Conservation (phyloP, 2,329 filamentous ascomycete genomes). For the Cordyceps farinosa region DNA sequence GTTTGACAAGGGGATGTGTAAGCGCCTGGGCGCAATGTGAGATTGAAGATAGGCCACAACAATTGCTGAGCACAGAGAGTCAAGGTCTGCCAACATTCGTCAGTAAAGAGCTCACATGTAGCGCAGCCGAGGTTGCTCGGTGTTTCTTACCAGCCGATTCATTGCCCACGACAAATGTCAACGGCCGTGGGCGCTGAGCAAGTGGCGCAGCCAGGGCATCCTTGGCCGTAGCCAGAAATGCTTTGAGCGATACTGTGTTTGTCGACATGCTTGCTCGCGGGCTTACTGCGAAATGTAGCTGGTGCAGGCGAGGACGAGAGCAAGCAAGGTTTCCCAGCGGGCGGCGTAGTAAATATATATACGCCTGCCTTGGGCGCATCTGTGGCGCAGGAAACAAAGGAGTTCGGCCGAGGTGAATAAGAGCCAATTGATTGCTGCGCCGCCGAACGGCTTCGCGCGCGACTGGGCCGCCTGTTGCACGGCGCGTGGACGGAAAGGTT, state of each 20-base stretch:
- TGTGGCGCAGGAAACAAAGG: neutral
- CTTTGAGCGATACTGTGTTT: conserved; percentile 39
- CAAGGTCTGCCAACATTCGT: conserved; percentile 56
- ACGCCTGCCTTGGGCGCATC: neutral
- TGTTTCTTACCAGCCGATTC: conserved; percentile 57
- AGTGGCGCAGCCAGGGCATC: conserved; percentile 43
- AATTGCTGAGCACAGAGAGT: conserved; percentile 73
- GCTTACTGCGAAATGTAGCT: neutral
- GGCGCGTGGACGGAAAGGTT: neutral
- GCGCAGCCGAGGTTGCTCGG: neutral
- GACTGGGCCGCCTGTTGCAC: neutral
- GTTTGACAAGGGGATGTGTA: conserved; percentile 72
- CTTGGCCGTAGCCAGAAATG: conserved; percentile 51
- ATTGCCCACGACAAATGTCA: conserved; percentile 64
- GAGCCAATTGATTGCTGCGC: conserved; percentile 11
- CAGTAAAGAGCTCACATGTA: neutral
- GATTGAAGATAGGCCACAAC: conserved; percentile 72
- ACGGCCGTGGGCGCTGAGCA: conserved; percentile 41
- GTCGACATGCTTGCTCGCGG: conserved; percentile 26
- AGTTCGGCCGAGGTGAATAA: neutral
- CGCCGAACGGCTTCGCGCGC: neutral
- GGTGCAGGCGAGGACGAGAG: neutral
- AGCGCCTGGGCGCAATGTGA: conserved; percentile 47
- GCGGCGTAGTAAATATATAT: neutral
- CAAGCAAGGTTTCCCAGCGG: neutral